Base-by-base conservation (phyloP, 2,329 filamentous ascomycete species). In the Phaeophleospora eucalypticola region DNA sequence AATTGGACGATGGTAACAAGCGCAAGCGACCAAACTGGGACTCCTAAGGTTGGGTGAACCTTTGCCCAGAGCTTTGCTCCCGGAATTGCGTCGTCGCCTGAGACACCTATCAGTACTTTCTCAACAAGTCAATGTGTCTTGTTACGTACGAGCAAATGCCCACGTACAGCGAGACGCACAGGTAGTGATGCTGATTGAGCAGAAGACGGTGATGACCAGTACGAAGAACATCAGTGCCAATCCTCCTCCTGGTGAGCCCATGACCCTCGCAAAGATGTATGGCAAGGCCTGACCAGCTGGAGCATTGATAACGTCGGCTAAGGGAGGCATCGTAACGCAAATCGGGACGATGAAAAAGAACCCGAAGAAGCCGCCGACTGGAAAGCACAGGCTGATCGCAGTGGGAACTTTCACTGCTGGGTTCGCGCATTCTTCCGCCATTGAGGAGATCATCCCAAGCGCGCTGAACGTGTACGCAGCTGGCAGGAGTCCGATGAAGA, bases 401-500 rank as follows among this genome's bases (percentile, higher is more conserved):
- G 68, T 73, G 0, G 78, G 77, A 0, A 81, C 65, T 54, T 76
- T 76, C 17, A 74, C 51, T 3, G 74, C 69, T 2, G 80, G 76
- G 41, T 79, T 69, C 6, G 69, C 61, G 32, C 75, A 78, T 61
- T 82, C 79, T 64, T 83, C 79, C 1, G 78, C 78, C 80, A 82
- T 83, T 7, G 76, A 75, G 0, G 77, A 73, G 45, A 82, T 77
- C 80, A 83, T 82, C 2, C 80, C 80, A 18, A 83, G 70, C 2
- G 79, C 80, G 1, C 75, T 52, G 43, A 59, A 59, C 21, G 52
- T 46, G 20, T 59, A 59, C 38, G 61, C 54, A 15, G 41, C 71
- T 2, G 79, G 80, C 2, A 83, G 66, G 8, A 82, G 70, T 17
- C 80, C 80, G 49, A 84, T 82, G 64, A 80, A 81, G 63, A 83